A percentile compares a stretch with the other conserved stretches of the same genome.
Conservation (phyloP, 139 green algal genomes). For the Prasinococcaceae sp. region DNA sequence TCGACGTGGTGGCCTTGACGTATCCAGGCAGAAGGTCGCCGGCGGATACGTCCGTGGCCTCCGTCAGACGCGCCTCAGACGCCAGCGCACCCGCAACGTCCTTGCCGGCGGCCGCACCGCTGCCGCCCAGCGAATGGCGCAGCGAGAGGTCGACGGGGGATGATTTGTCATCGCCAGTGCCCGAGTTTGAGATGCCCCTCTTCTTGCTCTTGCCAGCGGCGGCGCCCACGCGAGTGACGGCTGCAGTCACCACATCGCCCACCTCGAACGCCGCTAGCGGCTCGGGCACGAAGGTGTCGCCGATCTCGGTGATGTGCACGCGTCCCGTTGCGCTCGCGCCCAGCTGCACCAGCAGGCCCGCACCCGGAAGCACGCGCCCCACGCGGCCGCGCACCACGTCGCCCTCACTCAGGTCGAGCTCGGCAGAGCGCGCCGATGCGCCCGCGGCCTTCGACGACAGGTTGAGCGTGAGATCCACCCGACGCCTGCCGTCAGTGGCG, state of each 20-base stretch:
- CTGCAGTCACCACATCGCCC: slow-evolving; percentile 25
- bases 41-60: not conserved
- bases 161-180: no score
- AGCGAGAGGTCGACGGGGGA: slow-evolving; percentile 40
- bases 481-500: no score
- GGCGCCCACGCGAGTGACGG: slow-evolving; percentile 1
- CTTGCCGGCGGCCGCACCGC: slow-evolving; percentile 3
- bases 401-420: slow-evolving; percentile 14
- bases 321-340: slow-evolving; percentile 19
- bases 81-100: not conserved
- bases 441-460: slow-evolving; percentile 1
- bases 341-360: slow-evolving; percentile 49
- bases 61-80: not conserved
- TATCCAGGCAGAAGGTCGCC: slow-evolving; percentile 37
- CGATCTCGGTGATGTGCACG: slow-evolving; percentile 60
- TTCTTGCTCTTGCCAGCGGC: not conserved
- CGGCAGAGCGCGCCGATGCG: not conserved
- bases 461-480: no score
- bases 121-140: slow-evolving; percentile 34
- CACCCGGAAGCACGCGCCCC: slow-evolving; percentile 17
- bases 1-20: slow-evolving; percentile 39
- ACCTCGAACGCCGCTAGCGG: slow-evolving; percentile 16
- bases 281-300: slow-evolving; percentile 34
- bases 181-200: no score
- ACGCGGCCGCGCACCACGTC: slow-evolving; percentile 31